These are phyloP conservation scores for Trametes cingulata DNA, from an alignment of 768 basidiomycete genomes.

Conservation along the genomic window DNA sequence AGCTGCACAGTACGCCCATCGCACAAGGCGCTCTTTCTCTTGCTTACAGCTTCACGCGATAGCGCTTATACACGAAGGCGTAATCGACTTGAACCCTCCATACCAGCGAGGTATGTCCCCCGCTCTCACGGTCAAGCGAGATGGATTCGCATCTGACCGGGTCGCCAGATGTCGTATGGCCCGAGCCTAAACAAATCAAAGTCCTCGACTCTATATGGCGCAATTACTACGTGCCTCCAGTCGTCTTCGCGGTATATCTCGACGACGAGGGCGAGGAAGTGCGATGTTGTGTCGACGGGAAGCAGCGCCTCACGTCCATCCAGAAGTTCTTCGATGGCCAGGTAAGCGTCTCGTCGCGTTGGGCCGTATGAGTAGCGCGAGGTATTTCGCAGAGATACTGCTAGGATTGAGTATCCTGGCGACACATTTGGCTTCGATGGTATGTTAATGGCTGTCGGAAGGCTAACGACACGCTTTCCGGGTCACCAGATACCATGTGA, in stretches of 20 bases:
- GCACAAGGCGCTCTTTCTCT: background rate
- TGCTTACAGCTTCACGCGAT: background rate
- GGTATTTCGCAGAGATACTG: too few relatives aligned
- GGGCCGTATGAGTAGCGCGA: background rate
- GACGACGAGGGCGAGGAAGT: slow-evolving; percentile 44
- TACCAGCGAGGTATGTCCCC: slow-evolving; percentile 65
- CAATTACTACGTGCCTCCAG: slow-evolving; percentile 55
- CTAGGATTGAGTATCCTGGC: too few relatives aligned
- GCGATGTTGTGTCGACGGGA: slow-evolving; percentile 53
- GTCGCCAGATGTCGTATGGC: slow-evolving; percentile 72
- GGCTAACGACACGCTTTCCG: background rate
- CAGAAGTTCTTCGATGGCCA: slow-evolving; percentile 50
- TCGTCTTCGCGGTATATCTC: slow-evolving; percentile 46
- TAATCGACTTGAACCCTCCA: slow-evolving; percentile 67
- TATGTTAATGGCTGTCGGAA: too few relatives aligned
- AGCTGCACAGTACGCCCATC: slow-evolving; percentile 26
- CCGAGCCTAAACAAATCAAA: slow-evolving; percentile 60
- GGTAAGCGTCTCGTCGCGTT: slow-evolving; percentile 27
- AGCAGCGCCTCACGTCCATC: slow-evolving; percentile 51
- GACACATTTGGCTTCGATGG: too few relatives aligned
- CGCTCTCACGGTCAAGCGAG: background rate
- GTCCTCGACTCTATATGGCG: slow-evolving; percentile 53
- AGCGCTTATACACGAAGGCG: slow-evolving; percentile 70
- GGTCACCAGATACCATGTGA: slow-evolving; percentile 53
- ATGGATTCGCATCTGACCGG: background rate